Base-by-base conservation (phyloP, 2,329 filamentous ascomycete genomes). In the Trichothecium sympodiale region DNA sequence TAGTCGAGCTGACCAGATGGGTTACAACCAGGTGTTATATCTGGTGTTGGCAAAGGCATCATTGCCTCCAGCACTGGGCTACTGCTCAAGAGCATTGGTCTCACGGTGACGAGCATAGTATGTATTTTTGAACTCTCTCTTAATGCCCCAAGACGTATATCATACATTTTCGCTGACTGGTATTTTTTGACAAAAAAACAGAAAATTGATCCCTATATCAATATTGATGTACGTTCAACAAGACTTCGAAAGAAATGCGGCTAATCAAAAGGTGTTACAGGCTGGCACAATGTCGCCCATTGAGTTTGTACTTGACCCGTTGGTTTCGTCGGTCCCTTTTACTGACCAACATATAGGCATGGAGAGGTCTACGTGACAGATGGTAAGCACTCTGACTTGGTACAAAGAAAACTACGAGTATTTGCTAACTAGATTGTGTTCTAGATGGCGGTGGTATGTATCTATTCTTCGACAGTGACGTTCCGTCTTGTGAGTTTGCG, bases 51-150 rank as follows among this genome's bases (percentile, higher is more conserved):
- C 42, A 72, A 71, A 54, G 52, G 49, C 33, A 51, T 50, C 40
- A 49, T 49, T 16, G 49, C 50, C 39, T 48, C 45, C 17, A 45
- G 42, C 37, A 75, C 77, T 30, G 81, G 80, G 36, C 65, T 86
- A 45, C 65, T 91, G 45, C 74, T 91, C 48, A 89, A 91, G 69
- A 85, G 83, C 9, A 65, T 79, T 44, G 85, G 84, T 33, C 67
- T 89, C 40, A 86, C 82, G 62, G 80, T 85, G 39, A 70, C 63
- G 44, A 25, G 20, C 20, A 25, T 25, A 25, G 20, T 25, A 25
- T 25, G 20, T 25, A 6, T n/a, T n/a, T n/a, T n/a, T n/a, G n/a
- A n/a, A n/a, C n/a, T n/a, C n/a, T n/a, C n/a, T n/a, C n/a, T n/a
- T n/a, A n/a, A n/a, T n/a, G n/a, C n/a, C n/a, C n/a, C n/a, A n/a